phyloP scores from a whole-genome alignment of 441 rosid genomes.

The Croton setiger region DNA sequence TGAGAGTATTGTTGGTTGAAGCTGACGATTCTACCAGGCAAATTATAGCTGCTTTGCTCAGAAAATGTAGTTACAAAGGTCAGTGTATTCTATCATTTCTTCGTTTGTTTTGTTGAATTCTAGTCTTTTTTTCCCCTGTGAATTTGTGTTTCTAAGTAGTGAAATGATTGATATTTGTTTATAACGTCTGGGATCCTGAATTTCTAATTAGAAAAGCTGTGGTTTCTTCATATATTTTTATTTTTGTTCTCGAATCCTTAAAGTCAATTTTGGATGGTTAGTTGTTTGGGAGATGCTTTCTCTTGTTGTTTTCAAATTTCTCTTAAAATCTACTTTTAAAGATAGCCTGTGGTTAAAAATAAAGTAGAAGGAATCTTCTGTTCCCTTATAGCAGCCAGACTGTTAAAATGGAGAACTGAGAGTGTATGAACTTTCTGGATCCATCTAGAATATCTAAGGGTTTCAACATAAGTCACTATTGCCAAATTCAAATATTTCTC shows the following conservation, averaged over 20 bases:
- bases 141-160: neutral
- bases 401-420: neutral
- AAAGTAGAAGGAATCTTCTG: no score
- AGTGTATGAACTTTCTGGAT: neutral
- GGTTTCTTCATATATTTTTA: neutral
- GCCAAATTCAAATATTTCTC: neutral
- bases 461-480: neutral
- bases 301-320: neutral
- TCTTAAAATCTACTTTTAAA: no score
- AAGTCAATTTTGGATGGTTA: neutral
- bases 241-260: neutral
- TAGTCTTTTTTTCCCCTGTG: neutral
- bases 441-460: neutral
- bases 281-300: neutral
- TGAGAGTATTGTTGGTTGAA: constrained; percentile 81
- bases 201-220: neutral
- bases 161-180: neutral
- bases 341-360: no score
- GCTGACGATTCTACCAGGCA: constrained; percentile 96
- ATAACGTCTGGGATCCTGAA: neutral
- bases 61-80: constrained; percentile 90
- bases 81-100: constrained; percentile 12
- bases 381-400: no score
- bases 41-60: constrained; percentile 72
- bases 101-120: neutral